Evolutionary conservation across 2,329 filamentous ascomycete genomes (phyloP), one percentile per base, ranked within the genome.

Genomic region (Ceratocystis harringtonii): DNA sequence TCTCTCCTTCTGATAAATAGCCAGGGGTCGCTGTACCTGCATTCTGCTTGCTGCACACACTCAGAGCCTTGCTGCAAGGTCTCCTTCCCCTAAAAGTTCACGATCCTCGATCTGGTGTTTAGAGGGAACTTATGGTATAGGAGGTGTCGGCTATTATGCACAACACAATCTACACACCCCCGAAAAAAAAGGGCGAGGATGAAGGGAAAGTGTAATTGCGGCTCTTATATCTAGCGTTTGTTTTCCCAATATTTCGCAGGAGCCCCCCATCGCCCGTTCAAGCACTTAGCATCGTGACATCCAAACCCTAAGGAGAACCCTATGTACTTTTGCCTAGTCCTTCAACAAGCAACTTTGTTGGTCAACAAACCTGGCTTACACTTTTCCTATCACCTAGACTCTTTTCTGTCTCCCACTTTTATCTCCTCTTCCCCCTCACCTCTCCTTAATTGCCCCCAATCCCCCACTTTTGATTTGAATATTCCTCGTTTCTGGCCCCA

Each of bases 381-480:
- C 25, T 36, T 36, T 32, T 58, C 22, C 30, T 36, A n/a, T 36
- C 32, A n/a, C 55, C 28, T n/a, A 55, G 5, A 36, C 55, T 57
- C 25, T n/a, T 22, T 57, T 28, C 15, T 30, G 12, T 15, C 25
- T 28, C 17, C 5, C 28, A 28, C 15, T 17, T 36, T 30, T n/a
- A 15, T 3, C 52, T 25, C 17, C n/a, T n/a, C n/a, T 57, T 12
- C 3, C 52, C 52, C 19, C 19, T 19, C 19, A 12, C 50, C 50
- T n/a, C 48, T 52, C n/a, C 22, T 25, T 25, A n/a, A 2, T 25
- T 7, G n/a, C n/a, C 48, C 25, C 30, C 12, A 58, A 36, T 58
- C 55, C 55, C 55, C 55, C 55, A 58, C 55, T 58, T 17, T 58
- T 58, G 15, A 3, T 58, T 58, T n/a, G 55, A 58, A 58, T 58